phyloP scores from a whole-genome alignment of 2,329 filamentous ascomycete species.

The Aspergillus flavus region DNA sequence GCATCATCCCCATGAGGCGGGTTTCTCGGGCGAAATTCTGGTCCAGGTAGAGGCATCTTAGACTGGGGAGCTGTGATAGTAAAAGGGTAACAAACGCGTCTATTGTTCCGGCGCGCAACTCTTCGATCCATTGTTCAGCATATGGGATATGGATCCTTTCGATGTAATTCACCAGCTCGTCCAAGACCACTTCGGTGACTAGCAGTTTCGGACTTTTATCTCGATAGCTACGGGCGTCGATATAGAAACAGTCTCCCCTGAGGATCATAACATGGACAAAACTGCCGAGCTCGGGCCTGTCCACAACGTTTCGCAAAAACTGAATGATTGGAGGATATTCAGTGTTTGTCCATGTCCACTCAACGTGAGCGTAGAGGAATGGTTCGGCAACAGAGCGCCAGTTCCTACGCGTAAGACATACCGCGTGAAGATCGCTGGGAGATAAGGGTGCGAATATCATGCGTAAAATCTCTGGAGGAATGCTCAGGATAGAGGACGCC shows the following conservation, averaged over 20 bases:
- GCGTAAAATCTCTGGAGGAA: conserved; percentile 17
- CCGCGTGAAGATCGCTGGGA: conserved; percentile 11
- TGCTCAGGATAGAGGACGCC: not conserved
- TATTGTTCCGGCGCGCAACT: conserved; percentile 15
- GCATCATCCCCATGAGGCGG: conserved; percentile 15
- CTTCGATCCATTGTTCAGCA: conserved; percentile 17
- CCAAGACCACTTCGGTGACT: conserved; percentile 9
- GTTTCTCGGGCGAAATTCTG: conserved; percentile 11
- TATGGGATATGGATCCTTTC: conserved; percentile 7
- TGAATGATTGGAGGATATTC: conserved; percentile 17
- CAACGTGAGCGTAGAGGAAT: conserved; percentile 23
- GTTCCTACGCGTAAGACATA: conserved; percentile 19
- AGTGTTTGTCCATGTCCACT: conserved; percentile 16
- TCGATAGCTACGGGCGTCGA: no score
- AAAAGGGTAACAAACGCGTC: conserved; percentile 25
- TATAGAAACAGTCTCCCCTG: not conserved
- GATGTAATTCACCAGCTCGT: conserved; percentile 12
- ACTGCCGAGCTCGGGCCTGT: conserved; percentile 20
- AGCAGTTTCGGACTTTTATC: conserved; percentile 2
- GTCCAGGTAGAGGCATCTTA: conserved; percentile 18
- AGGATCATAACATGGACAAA: conserved; percentile 18
- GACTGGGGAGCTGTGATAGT: conserved; percentile 18
- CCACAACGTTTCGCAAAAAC: conserved; percentile 20
- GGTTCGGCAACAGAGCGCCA: conserved; percentile 19
- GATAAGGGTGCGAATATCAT: conserved; percentile 21